phyloP scores from a whole-genome alignment of 441 rosid species.

The Capsella rubella region DNA sequence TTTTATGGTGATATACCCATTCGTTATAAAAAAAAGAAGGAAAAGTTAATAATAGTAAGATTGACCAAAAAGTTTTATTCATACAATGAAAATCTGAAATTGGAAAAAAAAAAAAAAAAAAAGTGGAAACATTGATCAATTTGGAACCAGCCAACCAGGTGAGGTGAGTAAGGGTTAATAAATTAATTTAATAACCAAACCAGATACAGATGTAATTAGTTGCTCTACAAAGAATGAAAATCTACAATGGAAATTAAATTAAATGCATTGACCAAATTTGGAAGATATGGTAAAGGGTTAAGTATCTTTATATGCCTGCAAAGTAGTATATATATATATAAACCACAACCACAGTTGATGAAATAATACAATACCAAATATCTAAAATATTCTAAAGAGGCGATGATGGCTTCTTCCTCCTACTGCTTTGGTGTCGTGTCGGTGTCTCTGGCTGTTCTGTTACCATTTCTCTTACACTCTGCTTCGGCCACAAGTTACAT shows the following conservation, averaged over 20 bases:
- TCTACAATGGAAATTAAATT: background rate
- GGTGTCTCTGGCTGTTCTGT: background rate
- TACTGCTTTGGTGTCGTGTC: background rate
- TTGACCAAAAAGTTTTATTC: too few relatives aligned
- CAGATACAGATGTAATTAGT: background rate
- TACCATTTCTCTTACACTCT: background rate
- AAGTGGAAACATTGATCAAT: too few relatives aligned
- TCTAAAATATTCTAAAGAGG: background rate
- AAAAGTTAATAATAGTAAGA: too few relatives aligned
- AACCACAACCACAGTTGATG: background rate
- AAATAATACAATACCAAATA: background rate
- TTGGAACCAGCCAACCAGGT: too few relatives aligned
- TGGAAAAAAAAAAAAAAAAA: too few relatives aligned
- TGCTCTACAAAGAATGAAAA: background rate
- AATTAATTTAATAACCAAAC: too few relatives aligned
- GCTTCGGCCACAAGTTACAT: constrained; percentile 11
- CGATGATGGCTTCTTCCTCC: background rate
- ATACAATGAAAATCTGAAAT: too few relatives aligned
- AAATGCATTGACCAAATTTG: background rate
- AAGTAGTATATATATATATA: background rate
- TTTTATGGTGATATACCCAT: too few relatives aligned
- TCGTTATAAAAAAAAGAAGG: too few relatives aligned
- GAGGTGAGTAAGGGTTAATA: too few relatives aligned
- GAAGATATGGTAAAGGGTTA: background rate
- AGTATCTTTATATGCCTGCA: background rate